Evolutionary conservation across 371 early-diverging fungal species (phyloP).

Genomic region (Smittium culicis): DNA sequence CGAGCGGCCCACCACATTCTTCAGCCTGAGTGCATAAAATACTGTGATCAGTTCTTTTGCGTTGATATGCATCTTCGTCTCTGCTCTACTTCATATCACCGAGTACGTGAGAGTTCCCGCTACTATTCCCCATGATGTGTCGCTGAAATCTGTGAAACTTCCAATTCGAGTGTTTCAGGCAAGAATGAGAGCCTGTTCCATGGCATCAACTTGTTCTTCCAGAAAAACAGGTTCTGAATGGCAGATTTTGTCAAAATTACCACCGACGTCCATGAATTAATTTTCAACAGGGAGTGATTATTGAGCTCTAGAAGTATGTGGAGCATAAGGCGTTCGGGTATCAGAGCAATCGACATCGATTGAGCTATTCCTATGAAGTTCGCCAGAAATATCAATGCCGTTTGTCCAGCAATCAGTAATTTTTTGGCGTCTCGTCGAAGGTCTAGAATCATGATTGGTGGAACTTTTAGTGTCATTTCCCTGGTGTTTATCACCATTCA

Average conservation of each 20-base stretch:
- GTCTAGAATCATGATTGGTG: neutral
- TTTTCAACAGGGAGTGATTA: neutral
- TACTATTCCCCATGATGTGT: neutral
- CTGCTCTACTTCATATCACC: neutral
- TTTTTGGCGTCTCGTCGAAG: neutral
- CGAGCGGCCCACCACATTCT: neutral
- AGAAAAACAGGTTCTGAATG: neutral
- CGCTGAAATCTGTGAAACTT: neutral
- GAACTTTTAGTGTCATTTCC: conserved; percentile 2
- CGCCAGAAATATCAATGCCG: conserved; percentile 10
- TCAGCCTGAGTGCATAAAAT: neutral
- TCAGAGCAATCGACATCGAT: conserved; percentile 9
- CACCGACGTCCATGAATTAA: neutral
- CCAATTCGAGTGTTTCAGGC: neutral
- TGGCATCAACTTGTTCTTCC: neutral
- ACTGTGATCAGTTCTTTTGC: neutral
- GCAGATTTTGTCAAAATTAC: neutral
- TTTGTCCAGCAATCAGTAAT: neutral
- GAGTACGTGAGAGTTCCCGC: neutral
- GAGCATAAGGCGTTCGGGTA: neutral
- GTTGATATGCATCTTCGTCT: neutral
- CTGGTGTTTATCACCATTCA: conserved; percentile 29
- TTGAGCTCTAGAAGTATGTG: neutral
- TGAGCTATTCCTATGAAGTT: conserved; percentile 11
- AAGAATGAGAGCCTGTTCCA: neutral